Evolutionary conservation across 2,329 filamentous ascomycete genomes (phyloP), one percentile per base, ranked within the genome.

Genomic region (Hymenoscyphus fructigenus): DNA sequence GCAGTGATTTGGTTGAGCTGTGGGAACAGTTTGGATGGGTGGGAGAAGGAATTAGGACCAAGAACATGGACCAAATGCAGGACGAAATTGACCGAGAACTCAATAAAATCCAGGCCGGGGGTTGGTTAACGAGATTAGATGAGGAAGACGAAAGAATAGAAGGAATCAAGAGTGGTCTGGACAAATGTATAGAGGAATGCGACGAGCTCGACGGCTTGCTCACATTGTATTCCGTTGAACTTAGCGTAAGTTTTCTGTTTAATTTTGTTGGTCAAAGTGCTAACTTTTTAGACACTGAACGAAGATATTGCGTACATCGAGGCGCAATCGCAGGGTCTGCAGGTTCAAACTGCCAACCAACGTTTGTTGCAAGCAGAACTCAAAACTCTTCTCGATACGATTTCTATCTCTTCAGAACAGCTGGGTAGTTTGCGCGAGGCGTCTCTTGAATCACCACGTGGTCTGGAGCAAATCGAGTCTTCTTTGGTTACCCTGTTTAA

Each of bases 301-400:
- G 94, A 98, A 59, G 95, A 99, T 73, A 96, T 99, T 71, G 89
- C 93, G 3, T 98, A 96, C 75, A 98, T 99, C 69, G 95, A 99
- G 79, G 93, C 95, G 1, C 95, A 99, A 78, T 93, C 92, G 6
- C 94, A 99, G 79, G 95, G 95, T 81, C 81, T 99, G 57, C 95
- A 99, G 74, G 94, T 99, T 6, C 95, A 98, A 78, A 94, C 94
- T 23, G 92, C 95, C 50, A 99, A 99, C 73, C 95, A 99, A 76
- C 97, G 97, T 76, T 84, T 97, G 32, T 84, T 99, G 57, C 73
- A 94, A 76, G 91, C 89, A 68, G 95, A 99, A 77, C 84, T 99
- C 1, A 88, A 96, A 75, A 91, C 89, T 38, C 82, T 98, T n/a
- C 84, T 99, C 28, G 89, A 93, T 70, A 97, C 92, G 0, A 93